Percentiles rank a stretch among this genome's conserved stretches.
Conservation (phyloP, 352 stramenopile species). For the Pythium guiyangense region DNA sequence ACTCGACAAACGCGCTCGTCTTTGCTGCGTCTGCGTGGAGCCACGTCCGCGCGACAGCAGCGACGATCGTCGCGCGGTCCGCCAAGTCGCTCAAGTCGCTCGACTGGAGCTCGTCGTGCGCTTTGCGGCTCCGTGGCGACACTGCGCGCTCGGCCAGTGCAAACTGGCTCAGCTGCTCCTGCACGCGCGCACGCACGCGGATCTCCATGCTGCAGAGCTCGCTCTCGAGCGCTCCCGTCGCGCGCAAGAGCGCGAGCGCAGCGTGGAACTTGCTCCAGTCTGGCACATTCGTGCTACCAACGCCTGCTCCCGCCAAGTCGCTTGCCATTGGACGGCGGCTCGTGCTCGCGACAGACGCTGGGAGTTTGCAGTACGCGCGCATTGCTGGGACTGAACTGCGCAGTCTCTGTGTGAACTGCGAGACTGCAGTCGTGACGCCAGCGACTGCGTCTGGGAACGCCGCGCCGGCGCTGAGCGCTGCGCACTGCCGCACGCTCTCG, state of each 20-base stretch:
- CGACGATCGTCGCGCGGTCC: slow-evolving; percentile 38
- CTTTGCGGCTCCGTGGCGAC: slow-evolving; percentile 18
- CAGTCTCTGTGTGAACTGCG: slow-evolving; percentile 44
- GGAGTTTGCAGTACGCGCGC: slow-evolving; percentile 30
- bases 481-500: slow-evolving; percentile 47
- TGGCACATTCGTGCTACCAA: slow-evolving; percentile 16
- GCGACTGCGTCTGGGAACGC: slow-evolving; percentile 55
- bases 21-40: slow-evolving; percentile 38
- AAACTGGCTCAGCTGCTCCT: slow-evolving; percentile 48
- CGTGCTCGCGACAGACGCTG: background rate
- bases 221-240: slow-evolving; percentile 46
- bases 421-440: slow-evolving; percentile 31
- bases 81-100: slow-evolving; percentile 25
- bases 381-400: slow-evolving; percentile 35
- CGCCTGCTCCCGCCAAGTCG: background rate
- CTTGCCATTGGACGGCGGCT: too few species aligned
- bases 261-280: slow-evolving; percentile 78
- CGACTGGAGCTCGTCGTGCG: slow-evolving; percentile 17
- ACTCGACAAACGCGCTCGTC: slow-evolving; percentile 44
- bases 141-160: background rate
- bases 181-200: slow-evolving; percentile 45
- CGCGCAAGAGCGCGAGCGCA: slow-evolving; percentile 53
- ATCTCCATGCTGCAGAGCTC: slow-evolving; percentile 43
- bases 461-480: slow-evolving; percentile 49
- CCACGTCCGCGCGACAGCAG: slow-evolving; percentile 36